These are phyloP conservation scores for Phytophthora cryptogea DNA, from an alignment of 352 stramenopile genomes.

Conservation along the genomic window DNA sequence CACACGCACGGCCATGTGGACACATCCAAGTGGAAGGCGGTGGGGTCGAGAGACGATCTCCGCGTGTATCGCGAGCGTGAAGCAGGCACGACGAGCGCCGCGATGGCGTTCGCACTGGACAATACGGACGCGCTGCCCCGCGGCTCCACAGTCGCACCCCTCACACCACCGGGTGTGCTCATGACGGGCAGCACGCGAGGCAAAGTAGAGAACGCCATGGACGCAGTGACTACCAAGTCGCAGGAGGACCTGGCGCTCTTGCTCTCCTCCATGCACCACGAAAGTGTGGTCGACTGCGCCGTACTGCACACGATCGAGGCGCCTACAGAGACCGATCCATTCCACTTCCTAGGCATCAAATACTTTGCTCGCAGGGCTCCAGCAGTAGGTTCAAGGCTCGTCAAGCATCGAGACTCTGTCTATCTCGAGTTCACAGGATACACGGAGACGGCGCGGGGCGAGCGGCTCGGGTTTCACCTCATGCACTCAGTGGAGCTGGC, in stretches of 20 bases:
- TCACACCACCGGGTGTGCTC: slow-evolving; percentile 25
- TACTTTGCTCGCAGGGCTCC: slow-evolving; percentile 20
- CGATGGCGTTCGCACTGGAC: slow-evolving; percentile 15
- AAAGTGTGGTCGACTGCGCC: slow-evolving; percentile 29
- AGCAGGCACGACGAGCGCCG: slow-evolving; percentile 15
- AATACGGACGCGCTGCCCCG: slow-evolving; percentile 8
- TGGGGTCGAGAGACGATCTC: slow-evolving; percentile 23
- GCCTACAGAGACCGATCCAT: slow-evolving; percentile 33
- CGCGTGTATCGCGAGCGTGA: slow-evolving; percentile 26
- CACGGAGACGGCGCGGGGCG: slow-evolving; percentile 27
- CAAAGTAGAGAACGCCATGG: slow-evolving; percentile 51
- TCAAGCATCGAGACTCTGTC: slow-evolving; percentile 32
- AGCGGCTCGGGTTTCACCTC: slow-evolving; percentile 46
- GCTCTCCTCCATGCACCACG: slow-evolving; percentile 25
- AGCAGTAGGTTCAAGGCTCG: slow-evolving; percentile 3
- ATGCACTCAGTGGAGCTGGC: slow-evolving; percentile 48
- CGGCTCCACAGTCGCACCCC: slow-evolving; percentile 6
- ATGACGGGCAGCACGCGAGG: slow-evolving; percentile 39
- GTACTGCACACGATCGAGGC: slow-evolving; percentile 33
- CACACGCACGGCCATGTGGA: slow-evolving; percentile 35
- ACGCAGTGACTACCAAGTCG: slow-evolving; percentile 35
- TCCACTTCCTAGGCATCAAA: slow-evolving; percentile 39
- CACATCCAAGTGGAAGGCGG: slow-evolving; percentile 35
- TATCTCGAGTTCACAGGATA: slow-evolving; percentile 40
- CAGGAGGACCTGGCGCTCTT: slow-evolving; percentile 46